A percentile compares a stretch with the other conserved stretches of the same genome.
phyloP scores from a whole-genome alignment of 129 eudicot genomes.

The Chrysanthemum seticuspe region DNA sequence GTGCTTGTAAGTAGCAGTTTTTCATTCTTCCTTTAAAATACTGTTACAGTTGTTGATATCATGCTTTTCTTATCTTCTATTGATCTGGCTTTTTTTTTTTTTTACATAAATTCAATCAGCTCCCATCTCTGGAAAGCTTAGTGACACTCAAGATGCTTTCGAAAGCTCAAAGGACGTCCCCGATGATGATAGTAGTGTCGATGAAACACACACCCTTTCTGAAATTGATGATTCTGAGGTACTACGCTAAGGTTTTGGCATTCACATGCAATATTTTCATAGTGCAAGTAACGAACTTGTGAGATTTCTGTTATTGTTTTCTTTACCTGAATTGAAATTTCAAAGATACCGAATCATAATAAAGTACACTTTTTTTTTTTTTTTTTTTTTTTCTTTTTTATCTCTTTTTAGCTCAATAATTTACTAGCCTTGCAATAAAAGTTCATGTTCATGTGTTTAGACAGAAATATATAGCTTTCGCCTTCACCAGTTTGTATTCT shows the following conservation, averaged over 20 bases:
- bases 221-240: constrained; percentile 67
- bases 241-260: background rate
- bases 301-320: background rate
- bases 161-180: constrained; percentile 27
- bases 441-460: too few relatives aligned
- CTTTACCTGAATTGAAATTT: background rate
- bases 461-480: too few relatives aligned
- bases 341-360: too few relatives aligned
- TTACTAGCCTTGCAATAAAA: too few relatives aligned
- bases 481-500: too few relatives aligned
- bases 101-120: constrained; percentile 29
- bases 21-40: background rate
- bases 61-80: background rate
- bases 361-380: too few relatives aligned
- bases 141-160: constrained; percentile 18
- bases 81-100: background rate
- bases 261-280: background rate
- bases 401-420: too few relatives aligned
- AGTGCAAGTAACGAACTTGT: background rate
- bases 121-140: constrained; percentile 20
- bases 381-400: too few relatives aligned
- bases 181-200: background rate
- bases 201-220: constrained; percentile 52
- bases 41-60: background rate
- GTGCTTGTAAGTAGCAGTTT: constrained; percentile 27